Evolutionary conservation across 73 alveolate species (phyloP).

Genomic region (Blepharisma japonicum): DNA sequence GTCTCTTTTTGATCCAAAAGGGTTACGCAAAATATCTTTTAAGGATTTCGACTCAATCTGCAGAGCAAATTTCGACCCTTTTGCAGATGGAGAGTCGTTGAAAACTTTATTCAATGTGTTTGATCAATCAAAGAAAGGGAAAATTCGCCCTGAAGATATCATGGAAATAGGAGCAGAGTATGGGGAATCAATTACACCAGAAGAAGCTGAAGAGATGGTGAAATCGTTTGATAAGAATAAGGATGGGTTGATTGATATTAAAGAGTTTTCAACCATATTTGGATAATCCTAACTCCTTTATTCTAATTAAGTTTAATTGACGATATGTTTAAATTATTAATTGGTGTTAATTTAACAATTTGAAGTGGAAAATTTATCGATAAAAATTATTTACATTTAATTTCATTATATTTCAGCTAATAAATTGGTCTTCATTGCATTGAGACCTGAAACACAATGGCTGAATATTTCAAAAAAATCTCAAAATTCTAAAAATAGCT

Average conservation of each 20-base stretch:
- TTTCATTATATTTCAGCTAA: too few relatives aligned
- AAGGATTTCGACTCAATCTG: slow-evolving; percentile 10
- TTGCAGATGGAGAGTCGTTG: slow-evolving; percentile 9
- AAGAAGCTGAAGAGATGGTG: slow-evolving; percentile 17
- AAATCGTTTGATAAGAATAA: slow-evolving; percentile 17
- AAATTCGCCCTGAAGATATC: not conserved
- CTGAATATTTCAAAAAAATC: too few relatives aligned
- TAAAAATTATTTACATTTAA: too few relatives aligned
- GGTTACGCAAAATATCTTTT: not conserved
- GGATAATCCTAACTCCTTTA: too few relatives aligned
- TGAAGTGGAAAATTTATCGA: too few relatives aligned
- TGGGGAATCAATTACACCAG: not conserved
- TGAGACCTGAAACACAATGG: too few relatives aligned
- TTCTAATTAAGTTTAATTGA: too few relatives aligned
- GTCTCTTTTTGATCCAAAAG: slow-evolving; percentile 2
- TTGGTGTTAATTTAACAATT: too few relatives aligned
- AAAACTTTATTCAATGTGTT: not conserved
- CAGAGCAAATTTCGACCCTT: slow-evolving; percentile 17
- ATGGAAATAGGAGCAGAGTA: not conserved
- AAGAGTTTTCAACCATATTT: not conserved
- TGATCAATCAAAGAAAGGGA: not conserved
- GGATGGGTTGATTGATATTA: slow-evolving; percentile 14
- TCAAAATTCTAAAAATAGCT: too few relatives aligned
- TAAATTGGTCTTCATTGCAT: too few relatives aligned
- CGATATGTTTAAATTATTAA: too few relatives aligned